These are phyloP conservation scores for Casuarina equisetifolia DNA, from an alignment of 306 rosid species.

Conservation along the genomic window DNA sequence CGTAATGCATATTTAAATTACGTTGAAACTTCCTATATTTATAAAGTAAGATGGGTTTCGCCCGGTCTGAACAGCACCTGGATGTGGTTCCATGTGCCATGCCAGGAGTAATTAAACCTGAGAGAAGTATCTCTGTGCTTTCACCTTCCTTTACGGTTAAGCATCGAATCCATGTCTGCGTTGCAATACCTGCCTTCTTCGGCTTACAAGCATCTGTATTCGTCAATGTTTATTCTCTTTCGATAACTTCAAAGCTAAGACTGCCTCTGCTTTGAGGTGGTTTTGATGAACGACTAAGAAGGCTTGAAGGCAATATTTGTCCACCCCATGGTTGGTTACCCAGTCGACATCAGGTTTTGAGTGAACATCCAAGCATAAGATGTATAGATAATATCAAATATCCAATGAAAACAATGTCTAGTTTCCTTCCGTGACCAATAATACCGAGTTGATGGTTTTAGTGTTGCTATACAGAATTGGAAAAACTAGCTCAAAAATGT, in stretches of 20 bases:
- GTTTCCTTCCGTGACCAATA: too few species aligned
- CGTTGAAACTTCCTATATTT: too few species aligned
- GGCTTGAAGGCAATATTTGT: too few species aligned
- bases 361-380: background rate
- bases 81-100: too few species aligned
- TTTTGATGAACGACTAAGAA: background rate
- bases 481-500: too few species aligned
- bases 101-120: too few species aligned
- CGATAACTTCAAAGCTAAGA: conserved; percentile 32
- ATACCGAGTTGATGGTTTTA: too few species aligned
- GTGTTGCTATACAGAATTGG: too few species aligned
- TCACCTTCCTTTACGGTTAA: background rate
- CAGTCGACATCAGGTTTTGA: background rate
- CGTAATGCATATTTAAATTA: too few species aligned
- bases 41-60: too few species aligned
- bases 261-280: background rate
- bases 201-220: conserved; percentile 31
- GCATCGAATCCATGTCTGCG: conserved; percentile 13
- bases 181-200: conserved; percentile 28
- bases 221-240: background rate
- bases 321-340: too few species aligned
- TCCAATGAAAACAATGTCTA: background rate
- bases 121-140: background rate
- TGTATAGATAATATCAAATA: background rate
- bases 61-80: too few species aligned